Evolutionary conservation across 108 stramenopile species (phyloP), one percentile per base, ranked within the genome.

Genomic region (Tribonema minus): DNA sequence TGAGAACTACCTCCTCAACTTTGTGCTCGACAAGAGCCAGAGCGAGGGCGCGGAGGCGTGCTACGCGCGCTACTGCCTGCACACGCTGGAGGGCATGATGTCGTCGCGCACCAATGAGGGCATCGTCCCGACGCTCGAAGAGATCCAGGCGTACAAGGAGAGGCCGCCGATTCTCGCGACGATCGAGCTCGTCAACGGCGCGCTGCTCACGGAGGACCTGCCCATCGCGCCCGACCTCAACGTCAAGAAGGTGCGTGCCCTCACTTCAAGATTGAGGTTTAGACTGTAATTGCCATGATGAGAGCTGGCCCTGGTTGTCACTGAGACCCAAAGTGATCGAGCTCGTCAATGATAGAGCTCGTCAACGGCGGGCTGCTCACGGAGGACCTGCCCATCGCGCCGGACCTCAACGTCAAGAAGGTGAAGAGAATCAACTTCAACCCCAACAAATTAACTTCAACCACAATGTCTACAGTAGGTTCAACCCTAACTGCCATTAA

Each of bases 141-240:
- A 89, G 78, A 89, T 89, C 61, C 78, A 70, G 61, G 89, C 89
- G 25, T 89, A 89, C 86, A 89, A 88, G 86, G 87, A 89, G 82
- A 79, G 89, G 27, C 89, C 89, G 20, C 89, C 89, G 31, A 84
- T 89, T 33, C 67, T 89, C 15, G 88, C 89, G 0, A 89, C 87
- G 28, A 87, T 89, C 66, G 86, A 88, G 72, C 80, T 89, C 28
- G 87, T 89, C 27, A 88, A 89, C 78, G 87, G 87, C 28, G 71
- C 72, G 0, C 81, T 86, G 20, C 76, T 89, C 35, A 89, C 87
- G 9, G 87, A 88, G 81, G 87, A 89, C 32, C 80, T 89, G 32
- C 89, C 89, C 34, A 72, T 89, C 4, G 88, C 89, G 6, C 89
- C 89, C 2, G 89, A 89, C 67, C 86, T 89, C 37, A 88, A 88